These are phyloP conservation scores for Luvunga scandens DNA, from an alignment of 345 rosid genomes.

Conservation along the genomic window DNA sequence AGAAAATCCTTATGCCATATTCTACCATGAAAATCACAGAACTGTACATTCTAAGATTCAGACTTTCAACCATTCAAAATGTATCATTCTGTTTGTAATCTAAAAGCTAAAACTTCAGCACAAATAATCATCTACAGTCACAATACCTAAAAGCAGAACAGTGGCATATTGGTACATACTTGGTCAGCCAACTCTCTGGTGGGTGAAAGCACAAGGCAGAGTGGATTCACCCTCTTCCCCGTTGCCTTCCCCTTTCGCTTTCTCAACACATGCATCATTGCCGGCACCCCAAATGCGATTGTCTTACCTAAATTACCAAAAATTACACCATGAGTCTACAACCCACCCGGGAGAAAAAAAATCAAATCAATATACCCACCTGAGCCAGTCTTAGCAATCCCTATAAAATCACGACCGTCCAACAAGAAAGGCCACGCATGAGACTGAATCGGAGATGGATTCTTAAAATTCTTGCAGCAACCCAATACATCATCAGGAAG, in stretches of 20 bases:
- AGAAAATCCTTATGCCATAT: not conserved
- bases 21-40: not conserved
- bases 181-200: slow-evolving; percentile 96
- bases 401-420: slow-evolving; percentile 88
- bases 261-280: slow-evolving; percentile 73
- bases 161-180: slow-evolving; percentile 30
- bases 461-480: slow-evolving; percentile 73
- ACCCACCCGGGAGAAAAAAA: not conserved
- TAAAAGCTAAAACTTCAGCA: not conserved
- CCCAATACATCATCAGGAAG: slow-evolving; percentile 66
- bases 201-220: slow-evolving; percentile 93
- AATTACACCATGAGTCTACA: not conserved
- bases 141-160: not conserved
- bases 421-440: slow-evolving; percentile 92
- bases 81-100: not conserved
- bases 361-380: slow-evolving; percentile 36
- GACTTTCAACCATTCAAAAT: not conserved
- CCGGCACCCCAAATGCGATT: slow-evolving; percentile 86
- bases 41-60: not conserved
- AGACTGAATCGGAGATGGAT: slow-evolving; percentile 91
- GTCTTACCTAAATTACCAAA: slow-evolving; percentile 62
- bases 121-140: not conserved
- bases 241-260: slow-evolving; percentile 57
- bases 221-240: slow-evolving; percentile 53
- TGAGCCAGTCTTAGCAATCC: slow-evolving; percentile 97